Base-by-base conservation (phyloP, 805 yeast genomes). In the Zygosaccharomyces kombuchaensis region DNA sequence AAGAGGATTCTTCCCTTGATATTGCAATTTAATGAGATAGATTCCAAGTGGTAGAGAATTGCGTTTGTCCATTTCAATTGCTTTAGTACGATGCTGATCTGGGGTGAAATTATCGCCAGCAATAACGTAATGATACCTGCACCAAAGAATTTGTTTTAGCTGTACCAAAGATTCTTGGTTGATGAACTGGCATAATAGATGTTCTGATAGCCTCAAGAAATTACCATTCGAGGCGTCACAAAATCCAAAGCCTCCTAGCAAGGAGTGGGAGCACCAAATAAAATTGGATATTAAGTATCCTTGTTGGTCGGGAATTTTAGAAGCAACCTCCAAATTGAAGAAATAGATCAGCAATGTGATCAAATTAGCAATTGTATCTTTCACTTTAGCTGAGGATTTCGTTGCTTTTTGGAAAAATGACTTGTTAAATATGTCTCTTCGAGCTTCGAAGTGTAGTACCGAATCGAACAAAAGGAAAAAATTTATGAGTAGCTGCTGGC, bases 101-200 rank as follows among this genome's bases (percentile, higher is more conserved):
- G 93, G 87, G 2, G 71, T 71, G 50, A 79, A 80, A 13, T 72
- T 71, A 10, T 82, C 87, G 9, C 78, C 70, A 1, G 81, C 69
- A 2, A 89, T 68, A 2, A 70, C 66, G 41, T 87, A 73, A 36
- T 88, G 95, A 56, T 83, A 88, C 8, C 85, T 74, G 60, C 99
- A 93, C 51, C 80, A 73, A 17, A 93, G 65, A 27, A 87, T 73
- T 57, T 91, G 98, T 7, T 87, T 74, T 38, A 91, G 62, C 36
- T 88, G 93, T 7, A 72, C 71, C 37, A 84, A 90, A 2, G 84
- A 73, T 4, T 73, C 73, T 2, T 55, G 49, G 47, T 70, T 62
- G 16, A 71, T 66, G 22, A 76, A 63, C 0, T 67, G 54, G 12
- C 78, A 68, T 27, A 85, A 65, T 14, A 76, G 71, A 7, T 71